These are phyloP conservation scores for Colletotrichum filicis DNA, from an alignment of 2,329 filamentous ascomycete genomes.

Conservation along the genomic window DNA sequence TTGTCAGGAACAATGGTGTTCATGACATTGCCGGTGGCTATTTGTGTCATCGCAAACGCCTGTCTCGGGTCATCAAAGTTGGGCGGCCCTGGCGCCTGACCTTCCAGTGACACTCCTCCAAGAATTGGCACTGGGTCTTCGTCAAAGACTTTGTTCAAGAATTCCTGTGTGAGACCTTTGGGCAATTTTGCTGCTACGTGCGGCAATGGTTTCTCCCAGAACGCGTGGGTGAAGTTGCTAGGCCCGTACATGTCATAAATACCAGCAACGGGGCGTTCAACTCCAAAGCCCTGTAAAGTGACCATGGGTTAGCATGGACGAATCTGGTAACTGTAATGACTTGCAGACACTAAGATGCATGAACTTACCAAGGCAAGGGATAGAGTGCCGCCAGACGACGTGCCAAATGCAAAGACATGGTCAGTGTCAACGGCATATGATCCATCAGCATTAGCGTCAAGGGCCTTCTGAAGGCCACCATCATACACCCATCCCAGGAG, in stretches of 20 bases:
- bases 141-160: conserved; percentile 48
- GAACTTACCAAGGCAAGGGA: conserved; percentile 48
- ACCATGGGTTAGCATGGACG: background rate
- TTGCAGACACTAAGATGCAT: background rate
- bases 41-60: conserved; percentile 53
- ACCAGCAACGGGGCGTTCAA: conserved; percentile 47
- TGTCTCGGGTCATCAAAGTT: conserved; percentile 49
- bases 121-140: conserved; percentile 49
- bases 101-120: conserved; percentile 53
- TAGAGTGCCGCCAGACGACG: conserved; percentile 48
- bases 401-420: conserved; percentile 49
- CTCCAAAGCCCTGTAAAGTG: conserved; percentile 46
- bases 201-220: conserved; percentile 48
- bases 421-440: conserved; percentile 40
- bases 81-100: conserved; percentile 46
- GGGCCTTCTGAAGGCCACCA: conserved; percentile 40
- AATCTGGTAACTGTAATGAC: background rate
- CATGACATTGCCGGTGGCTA: conserved; percentile 51
- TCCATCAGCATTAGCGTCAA: conserved; percentile 24
- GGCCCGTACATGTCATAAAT: conserved; percentile 56
- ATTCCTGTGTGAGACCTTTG: conserved; percentile 38
- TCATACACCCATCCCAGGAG: conserved; percentile 48
- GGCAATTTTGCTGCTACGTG: conserved; percentile 44
- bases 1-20: conserved; percentile 42
- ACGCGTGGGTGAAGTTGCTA: conserved; percentile 48